Percentiles rank a stretch among this genome's conserved stretches.
Conservation (phyloP, 179 eudicot genomes). For the Beta lomatogona region DNA sequence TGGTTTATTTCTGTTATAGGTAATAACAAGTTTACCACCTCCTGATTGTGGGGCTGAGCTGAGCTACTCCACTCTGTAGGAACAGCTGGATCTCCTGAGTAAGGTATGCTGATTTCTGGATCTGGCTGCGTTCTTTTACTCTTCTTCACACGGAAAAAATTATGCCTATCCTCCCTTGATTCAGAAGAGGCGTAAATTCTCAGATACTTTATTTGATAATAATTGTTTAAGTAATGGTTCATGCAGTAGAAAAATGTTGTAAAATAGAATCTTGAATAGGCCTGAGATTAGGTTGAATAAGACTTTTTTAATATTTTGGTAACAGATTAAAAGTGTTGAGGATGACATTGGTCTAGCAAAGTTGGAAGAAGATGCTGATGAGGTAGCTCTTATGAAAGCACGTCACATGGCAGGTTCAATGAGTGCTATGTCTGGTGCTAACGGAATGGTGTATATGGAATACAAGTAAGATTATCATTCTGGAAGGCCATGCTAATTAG, state of each 20-base stretch:
- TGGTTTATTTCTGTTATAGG: conserved; percentile 39
- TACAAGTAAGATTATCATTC: conserved; percentile 53
- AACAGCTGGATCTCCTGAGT: conserved; percentile 70
- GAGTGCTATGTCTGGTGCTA: conserved; percentile 99
- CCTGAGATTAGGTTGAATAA: too few species aligned
- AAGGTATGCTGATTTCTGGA: conserved; percentile 44
- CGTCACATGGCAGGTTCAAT: conserved; percentile 79
- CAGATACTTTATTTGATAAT: too few species aligned
- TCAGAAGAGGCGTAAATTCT: too few species aligned
- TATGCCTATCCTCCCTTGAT: background rate
- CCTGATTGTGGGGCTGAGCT: conserved; percentile 76
- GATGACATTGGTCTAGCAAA: conserved; percentile 91
- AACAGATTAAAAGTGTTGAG: conserved; percentile 79
- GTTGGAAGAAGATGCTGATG: conserved; percentile 92
- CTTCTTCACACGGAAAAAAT: background rate
- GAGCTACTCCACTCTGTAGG: conserved; percentile 59
- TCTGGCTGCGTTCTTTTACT: background rate
- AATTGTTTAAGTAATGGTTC: background rate
- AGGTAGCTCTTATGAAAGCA: conserved; percentile 77
- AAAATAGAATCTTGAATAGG: too few species aligned
- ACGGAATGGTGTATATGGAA: conserved; percentile 93
- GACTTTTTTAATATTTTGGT: background rate
- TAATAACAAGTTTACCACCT: conserved; percentile 92
- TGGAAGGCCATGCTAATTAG: background rate
- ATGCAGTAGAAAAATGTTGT: background rate